Evolutionary conservation across 23 red algal species (phyloP), one percentile per base, ranked within the genome.

Genomic region (Gracilaria domingensis): DNA sequence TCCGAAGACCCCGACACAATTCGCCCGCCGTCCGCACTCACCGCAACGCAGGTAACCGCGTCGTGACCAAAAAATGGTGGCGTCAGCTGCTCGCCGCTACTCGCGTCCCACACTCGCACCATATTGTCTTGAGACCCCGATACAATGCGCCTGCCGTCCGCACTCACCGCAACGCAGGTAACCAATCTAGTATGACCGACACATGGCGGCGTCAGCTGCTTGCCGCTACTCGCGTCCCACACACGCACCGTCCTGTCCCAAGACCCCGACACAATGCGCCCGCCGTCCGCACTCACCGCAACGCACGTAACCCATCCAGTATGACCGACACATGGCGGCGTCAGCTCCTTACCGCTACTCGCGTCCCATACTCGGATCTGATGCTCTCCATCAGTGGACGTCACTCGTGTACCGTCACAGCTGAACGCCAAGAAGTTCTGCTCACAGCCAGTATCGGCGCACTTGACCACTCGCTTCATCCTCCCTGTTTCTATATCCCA

Each of bases 281-380:
- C n/a, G n/a, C n/a, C n/a, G n/a, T n/a, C n/a, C n/a, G n/a, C n/a
- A n/a, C n/a, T n/a, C n/a, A n/a, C n/a, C n/a, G n/a, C n/a, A n/a
- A n/a, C n/a, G 17, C 75, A 54, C 53, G 29, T 16, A 30, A 80
- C 45, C n/a, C 29, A 7, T 18, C 26, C 75, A 30, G 17, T 42
- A 40, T 80, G 75, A 45, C 75, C 75, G 20, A 54, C 75, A 26
- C 48, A 44, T 40, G 75, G 75, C 53, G 36, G 59, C 40, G 75
- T 55, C 75, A 45, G 53, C 75, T 20, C 53, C 75, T 64, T 18
- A 4, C 59, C 59, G 59, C 8, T 64, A 64, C 59, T 4, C 28
- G 59, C 21, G 21, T 64, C 17, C 59, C 59, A 64, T 11, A 64
- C 59, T 64, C 59, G 59, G 5, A 64, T 64, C 17, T 20, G n/a